A percentile compares a stretch with the other conserved stretches of the same genome.
These are phyloP conservation scores for Lagerstroemia speciosa DNA, from an alignment of 345 rosid species.

Conservation along the genomic window DNA sequence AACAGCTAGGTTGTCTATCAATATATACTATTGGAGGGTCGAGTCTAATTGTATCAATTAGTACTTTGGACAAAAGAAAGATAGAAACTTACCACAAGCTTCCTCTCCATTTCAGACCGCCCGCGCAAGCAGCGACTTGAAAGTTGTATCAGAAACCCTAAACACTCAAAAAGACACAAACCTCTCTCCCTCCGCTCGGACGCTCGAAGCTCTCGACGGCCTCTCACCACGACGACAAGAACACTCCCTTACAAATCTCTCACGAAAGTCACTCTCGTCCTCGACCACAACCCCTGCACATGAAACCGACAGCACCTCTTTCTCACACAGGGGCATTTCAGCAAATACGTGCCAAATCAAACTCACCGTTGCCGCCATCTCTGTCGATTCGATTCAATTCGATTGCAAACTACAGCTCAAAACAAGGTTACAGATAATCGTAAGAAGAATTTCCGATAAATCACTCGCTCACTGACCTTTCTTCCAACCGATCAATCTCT, in stretches of 20 bases:
- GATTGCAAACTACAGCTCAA: not conserved
- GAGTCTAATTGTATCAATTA: not conserved
- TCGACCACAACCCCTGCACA: constrained; percentile 11
- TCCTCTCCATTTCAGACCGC: constrained; percentile 14
- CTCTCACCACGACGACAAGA: constrained; percentile 9
- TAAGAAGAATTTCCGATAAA: not conserved
- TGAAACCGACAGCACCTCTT: constrained; percentile 14
- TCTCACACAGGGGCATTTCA: constrained; percentile 17
- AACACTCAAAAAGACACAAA: constrained; percentile 7
- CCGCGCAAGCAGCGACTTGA: constrained; percentile 2
- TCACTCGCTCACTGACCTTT: constrained; percentile 16
- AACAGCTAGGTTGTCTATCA: too few species aligned
- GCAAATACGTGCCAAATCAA: constrained; percentile 13
- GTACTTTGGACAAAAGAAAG: not conserved
- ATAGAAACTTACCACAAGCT: constrained; percentile 20
- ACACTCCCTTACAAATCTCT: constrained; percentile 15
- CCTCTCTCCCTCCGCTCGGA: constrained; percentile 4
- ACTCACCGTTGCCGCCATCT: constrained; percentile 12
- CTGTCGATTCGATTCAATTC: not conserved
- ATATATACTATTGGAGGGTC: too few species aligned
- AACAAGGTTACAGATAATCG: not conserved
- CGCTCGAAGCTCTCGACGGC: constrained; percentile 7
- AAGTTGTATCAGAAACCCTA: not conserved
- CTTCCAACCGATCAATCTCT: constrained; percentile 8
- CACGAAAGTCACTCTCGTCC: constrained; percentile 14